Conservation (phyloP, 2,329 filamentous ascomycete genomes). For the Pseudogymnoascus sp. region DNA sequence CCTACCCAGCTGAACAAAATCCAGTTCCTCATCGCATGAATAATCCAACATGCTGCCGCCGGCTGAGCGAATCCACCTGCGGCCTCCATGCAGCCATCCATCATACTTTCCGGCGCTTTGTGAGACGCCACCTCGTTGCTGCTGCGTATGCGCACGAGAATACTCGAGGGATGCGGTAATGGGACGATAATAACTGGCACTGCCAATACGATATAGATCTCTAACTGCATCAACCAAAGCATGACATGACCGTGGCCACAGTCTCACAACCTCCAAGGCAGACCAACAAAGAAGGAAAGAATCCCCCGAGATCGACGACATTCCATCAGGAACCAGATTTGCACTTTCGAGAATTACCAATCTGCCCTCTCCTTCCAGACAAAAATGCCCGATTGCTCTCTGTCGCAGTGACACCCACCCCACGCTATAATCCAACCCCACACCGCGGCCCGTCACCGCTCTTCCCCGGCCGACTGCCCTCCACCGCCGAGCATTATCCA, state of each 20-base stretch:
- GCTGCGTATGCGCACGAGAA: neutral
- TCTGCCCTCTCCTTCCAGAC: neutral
- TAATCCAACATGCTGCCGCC: neutral
- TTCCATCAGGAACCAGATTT: neutral
- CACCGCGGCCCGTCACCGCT: slow-evolving; percentile 7
- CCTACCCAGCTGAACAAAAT: neutral
- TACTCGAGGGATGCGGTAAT: neutral
- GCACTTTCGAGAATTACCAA: neutral
- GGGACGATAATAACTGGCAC: neutral
- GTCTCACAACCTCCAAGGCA: neutral
- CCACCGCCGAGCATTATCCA: slow-evolving; percentile 3
- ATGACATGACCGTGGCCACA: neutral
- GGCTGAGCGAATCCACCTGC: neutral
- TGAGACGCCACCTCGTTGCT: neutral
- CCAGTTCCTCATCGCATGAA: neutral
- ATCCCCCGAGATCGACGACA: neutral
- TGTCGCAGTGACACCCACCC: neutral
- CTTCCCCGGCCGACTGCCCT: slow-evolving; percentile 6
- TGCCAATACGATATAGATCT: neutral
- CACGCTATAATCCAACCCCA: neutral
- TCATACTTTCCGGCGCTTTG: neutral
- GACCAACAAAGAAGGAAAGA: neutral
- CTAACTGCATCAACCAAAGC: neutral
- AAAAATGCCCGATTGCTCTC: too few species aligned
- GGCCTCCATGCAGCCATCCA: slow-evolving; percentile 1